Base-by-base conservation (phyloP, 768 basidiomycete genomes). In the Clitopilus hobsonii region DNA sequence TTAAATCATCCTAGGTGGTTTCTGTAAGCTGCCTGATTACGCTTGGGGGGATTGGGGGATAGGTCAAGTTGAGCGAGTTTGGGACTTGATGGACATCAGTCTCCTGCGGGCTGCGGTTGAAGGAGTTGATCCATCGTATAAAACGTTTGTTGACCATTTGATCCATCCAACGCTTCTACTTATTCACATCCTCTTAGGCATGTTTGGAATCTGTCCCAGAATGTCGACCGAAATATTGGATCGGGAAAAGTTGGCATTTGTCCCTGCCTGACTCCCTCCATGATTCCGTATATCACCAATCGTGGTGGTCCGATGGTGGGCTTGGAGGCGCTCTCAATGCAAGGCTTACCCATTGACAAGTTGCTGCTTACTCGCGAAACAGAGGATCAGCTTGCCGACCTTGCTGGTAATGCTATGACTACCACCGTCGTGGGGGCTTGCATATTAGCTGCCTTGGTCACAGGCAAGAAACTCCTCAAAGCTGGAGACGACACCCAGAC, bases 401-500 rank as follows among this genome's bases (percentile, higher is more conserved):
- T 98, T 14, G 94, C 95, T 18, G 95, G 95, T 1, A 98, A 98
- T 64, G 95, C 95, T 56, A 98, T 98, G 95, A 94, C 94, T 1
- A 92, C 94, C 4, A 97, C 95, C 0, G 95, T 97, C 23, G 94
- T 98, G 26, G 95, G 95, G 1, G 82, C 91, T 2, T 88, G 91
- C 59, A 91, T 97, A 58, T 72, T 96, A 54, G 86, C 89, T 16
- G 92, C 93, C 0, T 74, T 98, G 45, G 80, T 89, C 8, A 70
- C 86, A 1, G 83, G 84, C 5, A 78, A 77, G 65, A 79, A 81
- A 49, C 75, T 91, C 28, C 74, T 97, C 27, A 86, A 85, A 58
- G 70, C 71, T 1, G 89, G 90, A 4, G 69, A 83, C 30, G 87
- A 90, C 62, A 73, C 69, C 4, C 73, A 80, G 57, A 86, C 81